A percentile compares a stretch with the other conserved stretches of the same genome.
Conservation (phyloP, 257 asterid genomes). For the Solanum pennellii region DNA sequence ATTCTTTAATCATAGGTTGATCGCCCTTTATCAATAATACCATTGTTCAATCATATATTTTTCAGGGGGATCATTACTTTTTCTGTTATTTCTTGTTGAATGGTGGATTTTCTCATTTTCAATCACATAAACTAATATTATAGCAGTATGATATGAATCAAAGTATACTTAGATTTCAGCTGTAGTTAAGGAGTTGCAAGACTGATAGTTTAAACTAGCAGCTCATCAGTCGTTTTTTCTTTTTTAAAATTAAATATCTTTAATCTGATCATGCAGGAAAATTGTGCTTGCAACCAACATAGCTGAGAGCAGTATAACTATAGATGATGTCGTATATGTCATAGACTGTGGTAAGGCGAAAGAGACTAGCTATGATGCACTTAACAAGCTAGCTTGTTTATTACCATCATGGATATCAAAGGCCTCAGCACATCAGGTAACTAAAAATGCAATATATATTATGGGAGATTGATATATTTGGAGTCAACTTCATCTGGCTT, state of each 20-base stretch:
- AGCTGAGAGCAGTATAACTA: conserved; percentile 97
- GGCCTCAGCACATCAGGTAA: conserved; percentile 98
- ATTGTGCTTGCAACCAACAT: conserved; percentile 91
- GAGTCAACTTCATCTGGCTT: neutral
- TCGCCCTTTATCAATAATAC: neutral
- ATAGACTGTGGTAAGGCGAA: conserved; percentile 97
- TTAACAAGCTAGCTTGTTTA: conserved; percentile 87
- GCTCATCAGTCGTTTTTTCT: neutral
- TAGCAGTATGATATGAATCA: neutral
- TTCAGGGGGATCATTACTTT: neutral
- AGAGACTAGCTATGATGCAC: conserved; percentile 98
- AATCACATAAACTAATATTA: neutral
- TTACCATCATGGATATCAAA: conserved; percentile 97
- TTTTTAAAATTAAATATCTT: neutral
- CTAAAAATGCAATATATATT: neutral
- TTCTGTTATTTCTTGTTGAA: neutral
- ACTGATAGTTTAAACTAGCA: neutral
- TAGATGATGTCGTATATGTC: conserved; percentile 92
- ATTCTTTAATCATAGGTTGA: neutral
- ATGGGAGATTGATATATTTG: neutral
- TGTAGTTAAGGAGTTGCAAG: neutral
- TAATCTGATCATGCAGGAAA: conserved; percentile 43
- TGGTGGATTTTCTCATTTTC: neutral
- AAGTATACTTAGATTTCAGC: neutral
- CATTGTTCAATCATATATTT: neutral